These are phyloP conservation scores for Ascoidea tarda DNA, from an alignment of 805 yeast species.

Conservation along the genomic window DNA sequence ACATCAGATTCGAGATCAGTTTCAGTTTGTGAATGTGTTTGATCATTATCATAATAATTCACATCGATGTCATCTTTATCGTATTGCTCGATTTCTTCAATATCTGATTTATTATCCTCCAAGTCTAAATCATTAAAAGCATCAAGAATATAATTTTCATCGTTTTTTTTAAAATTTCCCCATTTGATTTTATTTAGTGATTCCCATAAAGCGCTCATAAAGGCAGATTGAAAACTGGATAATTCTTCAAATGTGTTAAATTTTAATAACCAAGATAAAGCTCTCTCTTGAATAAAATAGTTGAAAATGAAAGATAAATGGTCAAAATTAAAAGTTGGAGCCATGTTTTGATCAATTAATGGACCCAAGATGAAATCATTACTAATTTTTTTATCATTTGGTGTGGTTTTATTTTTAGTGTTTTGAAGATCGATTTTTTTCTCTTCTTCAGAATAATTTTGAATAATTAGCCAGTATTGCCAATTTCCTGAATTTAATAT, in stretches of 20 bases:
- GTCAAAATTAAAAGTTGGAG: slow-evolving; percentile 49
- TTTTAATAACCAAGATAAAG: slow-evolving; percentile 50
- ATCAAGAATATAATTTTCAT: slow-evolving; percentile 41
- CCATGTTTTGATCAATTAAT: slow-evolving; percentile 33
- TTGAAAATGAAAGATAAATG: slow-evolving; percentile 54
- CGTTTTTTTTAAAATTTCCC: slow-evolving; percentile 26
- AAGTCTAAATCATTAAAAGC: slow-evolving; percentile 31
- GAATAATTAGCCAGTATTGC: slow-evolving; percentile 38
- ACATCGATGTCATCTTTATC: slow-evolving; percentile 19
- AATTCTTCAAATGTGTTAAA: slow-evolving; percentile 30
- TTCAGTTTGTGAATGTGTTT: slow-evolving; percentile 19
- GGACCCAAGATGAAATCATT: slow-evolving; percentile 22
- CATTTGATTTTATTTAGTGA: slow-evolving; percentile 34
- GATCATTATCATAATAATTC: slow-evolving; percentile 22
- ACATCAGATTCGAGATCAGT: slow-evolving; percentile 7
- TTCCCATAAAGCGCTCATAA: slow-evolving; percentile 50
- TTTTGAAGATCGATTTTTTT: not conserved
- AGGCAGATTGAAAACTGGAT: slow-evolving; percentile 34
- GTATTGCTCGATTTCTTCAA: slow-evolving; percentile 14
- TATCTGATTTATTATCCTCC: slow-evolving; percentile 19
- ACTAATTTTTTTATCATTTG: too few species aligned
- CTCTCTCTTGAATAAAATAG: slow-evolving; percentile 23
- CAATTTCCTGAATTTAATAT: slow-evolving; percentile 34
- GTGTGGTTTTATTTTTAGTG: not conserved
- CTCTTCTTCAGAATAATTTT: slow-evolving; percentile 9